Conservation (phyloP, 495 filamentous ascomycete species). For the Aspergillus bertholletiae region DNA sequence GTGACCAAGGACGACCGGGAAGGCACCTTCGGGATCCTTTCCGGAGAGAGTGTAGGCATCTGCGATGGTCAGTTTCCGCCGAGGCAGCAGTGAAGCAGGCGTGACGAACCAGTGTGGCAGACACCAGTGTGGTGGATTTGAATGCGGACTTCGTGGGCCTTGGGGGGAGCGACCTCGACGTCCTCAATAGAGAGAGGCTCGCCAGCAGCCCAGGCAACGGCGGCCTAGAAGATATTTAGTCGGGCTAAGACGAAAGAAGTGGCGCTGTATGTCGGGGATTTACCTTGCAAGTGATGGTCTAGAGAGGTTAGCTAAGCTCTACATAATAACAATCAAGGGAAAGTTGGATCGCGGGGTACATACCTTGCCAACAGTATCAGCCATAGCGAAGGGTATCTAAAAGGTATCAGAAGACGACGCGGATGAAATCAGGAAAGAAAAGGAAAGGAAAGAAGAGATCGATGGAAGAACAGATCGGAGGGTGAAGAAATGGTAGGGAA, state of each 20-base stretch:
- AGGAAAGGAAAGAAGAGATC: constrained; percentile 7
- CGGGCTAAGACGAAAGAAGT: constrained; percentile 13
- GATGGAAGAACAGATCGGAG: constrained; percentile 9
- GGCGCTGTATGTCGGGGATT: constrained; percentile 1
- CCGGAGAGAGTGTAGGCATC: constrained; percentile 98
- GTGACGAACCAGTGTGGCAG: constrained; percentile 82
- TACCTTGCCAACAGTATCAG: constrained; percentile 58
- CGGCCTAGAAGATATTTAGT: constrained; percentile 57
- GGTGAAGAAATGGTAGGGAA: constrained; percentile 8
- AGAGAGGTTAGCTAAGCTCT: constrained; percentile 9
- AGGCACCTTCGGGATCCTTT: constrained; percentile 97
- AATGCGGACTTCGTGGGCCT: constrained; percentile 93
- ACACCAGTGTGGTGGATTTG: constrained; percentile 96
- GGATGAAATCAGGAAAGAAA: not conserved
- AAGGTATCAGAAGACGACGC: too few relatives aligned
- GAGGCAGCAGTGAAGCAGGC: not conserved
- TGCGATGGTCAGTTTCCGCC: constrained; percentile 21
- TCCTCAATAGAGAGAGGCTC: constrained; percentile 86
- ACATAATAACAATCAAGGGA: too few relatives aligned
- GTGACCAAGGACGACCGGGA: constrained; percentile 93
- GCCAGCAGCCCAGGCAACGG: constrained; percentile 93
- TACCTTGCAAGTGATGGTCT: constrained; percentile 79
- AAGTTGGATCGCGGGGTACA: not conserved
- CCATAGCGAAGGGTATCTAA: constrained; percentile 26
- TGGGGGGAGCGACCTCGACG: constrained; percentile 88